Percentiles rank a stretch among this genome's conserved stretches.
These are phyloP conservation scores for Plasmodium sp. DNA, from an alignment of 169 alveolate species.

Conservation along the genomic window DNA sequence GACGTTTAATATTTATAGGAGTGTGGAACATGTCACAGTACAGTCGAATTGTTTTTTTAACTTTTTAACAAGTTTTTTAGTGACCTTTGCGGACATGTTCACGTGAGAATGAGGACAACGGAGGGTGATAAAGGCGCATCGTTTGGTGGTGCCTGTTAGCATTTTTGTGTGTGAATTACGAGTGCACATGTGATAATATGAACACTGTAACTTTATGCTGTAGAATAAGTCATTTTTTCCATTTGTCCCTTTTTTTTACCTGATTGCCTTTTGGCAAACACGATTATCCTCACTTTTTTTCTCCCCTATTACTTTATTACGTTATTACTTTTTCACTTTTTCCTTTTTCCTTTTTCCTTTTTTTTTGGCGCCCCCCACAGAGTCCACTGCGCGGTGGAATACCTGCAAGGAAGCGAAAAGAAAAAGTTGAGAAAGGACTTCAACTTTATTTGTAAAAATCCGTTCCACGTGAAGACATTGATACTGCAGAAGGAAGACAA, in stretches of 20 bases:
- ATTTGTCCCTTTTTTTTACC: not conserved
- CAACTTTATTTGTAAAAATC: conserved; percentile 41
- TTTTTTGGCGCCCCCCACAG: not conserved
- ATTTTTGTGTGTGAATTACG: not conserved
- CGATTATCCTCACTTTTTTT: not conserved
- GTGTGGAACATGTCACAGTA: conserved; percentile 4
- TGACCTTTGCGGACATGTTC: conserved; percentile 29
- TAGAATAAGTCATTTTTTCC: not conserved
- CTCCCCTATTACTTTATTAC: not conserved
- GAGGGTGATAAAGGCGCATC: not conserved
- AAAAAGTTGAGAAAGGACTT: conserved; percentile 48
- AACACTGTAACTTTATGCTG: not conserved
- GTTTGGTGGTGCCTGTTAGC: not conserved
- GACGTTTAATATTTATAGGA: conserved; percentile 36
- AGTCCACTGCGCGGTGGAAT: conserved; percentile 41
- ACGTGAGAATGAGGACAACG: conserved; percentile 4
- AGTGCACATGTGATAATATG: not conserved
- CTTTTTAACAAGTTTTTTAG: conserved; percentile 29
- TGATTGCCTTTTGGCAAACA: not conserved
- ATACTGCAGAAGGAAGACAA: conserved; percentile 43
- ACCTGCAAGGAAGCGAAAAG: conserved; percentile 28
- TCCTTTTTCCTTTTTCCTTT: not conserved
- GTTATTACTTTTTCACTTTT: not conserved
- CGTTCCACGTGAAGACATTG: conserved; percentile 18
- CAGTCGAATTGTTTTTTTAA: conserved; percentile 22